Evolutionary conservation across 2,329 filamentous ascomycete genomes (phyloP), one percentile per base, ranked within the genome.

Genomic region (Pleurostoma richardsiae): DNA sequence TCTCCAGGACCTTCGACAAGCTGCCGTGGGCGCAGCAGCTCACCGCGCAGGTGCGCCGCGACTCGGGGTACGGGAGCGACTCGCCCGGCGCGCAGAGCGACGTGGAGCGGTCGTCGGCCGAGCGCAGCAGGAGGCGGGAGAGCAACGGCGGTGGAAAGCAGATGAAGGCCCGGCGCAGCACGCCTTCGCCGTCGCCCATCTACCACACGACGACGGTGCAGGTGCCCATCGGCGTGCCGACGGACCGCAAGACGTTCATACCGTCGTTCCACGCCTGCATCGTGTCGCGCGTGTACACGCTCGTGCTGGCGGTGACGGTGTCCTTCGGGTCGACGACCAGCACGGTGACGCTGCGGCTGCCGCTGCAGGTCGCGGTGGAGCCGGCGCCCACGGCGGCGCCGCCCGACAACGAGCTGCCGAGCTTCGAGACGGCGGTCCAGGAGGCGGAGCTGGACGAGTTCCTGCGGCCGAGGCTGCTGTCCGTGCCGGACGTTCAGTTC

Each of bases 181-280:
- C 40, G 3, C 27, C 45, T 3, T 28, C 45, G 10, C 10, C 39
- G 10, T n/a, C 38, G 39, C 30, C 63, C 1, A 50, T 71, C 52
- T 61, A 59, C 49, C 67, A 78, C 56, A 63, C 65, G 1, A 59
- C 76, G 1, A 60, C 60, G 4, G 52, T 82, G 7, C 61, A 69
- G 39, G 57, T 82, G 1, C 76, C 77, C 1, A 63, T 82, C 48
- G 57, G 61, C 11, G 58, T 82, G 30, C 74, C 77, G 4, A 59
- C 64, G 6, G 58, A 62, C 29, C 73, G 69, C 56, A 77, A 73
- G 58, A 65, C 71, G 6, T 77, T 80, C 53, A 51, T 81, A 27
- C 79, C 79, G 0, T 76, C 75, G 4, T 82, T 82, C 56, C 76
- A 81, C 63, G 76, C 73, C 6, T 82, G 79, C 64, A 72, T 82